Evolutionary conservation across 2,329 filamentous ascomycete species (phyloP).

Genomic region (Byssothecium circinans): DNA sequence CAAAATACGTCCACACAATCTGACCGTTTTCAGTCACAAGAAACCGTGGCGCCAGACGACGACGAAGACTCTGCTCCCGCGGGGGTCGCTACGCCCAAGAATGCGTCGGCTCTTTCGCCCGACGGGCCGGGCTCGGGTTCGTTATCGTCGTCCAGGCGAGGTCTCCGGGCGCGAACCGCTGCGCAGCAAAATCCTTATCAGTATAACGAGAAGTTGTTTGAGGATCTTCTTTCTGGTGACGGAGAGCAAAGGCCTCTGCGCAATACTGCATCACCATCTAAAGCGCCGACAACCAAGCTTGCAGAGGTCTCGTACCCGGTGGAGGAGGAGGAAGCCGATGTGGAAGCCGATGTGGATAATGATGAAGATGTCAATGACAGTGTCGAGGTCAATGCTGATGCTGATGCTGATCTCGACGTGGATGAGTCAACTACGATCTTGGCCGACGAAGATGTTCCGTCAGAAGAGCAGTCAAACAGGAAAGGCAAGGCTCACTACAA

Average conservation of each 20-base stretch:
- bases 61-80: constrained; percentile 11
- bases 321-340: constrained; percentile 6
- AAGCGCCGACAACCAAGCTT: constrained; percentile 9
- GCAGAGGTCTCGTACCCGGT: constrained; percentile 11
- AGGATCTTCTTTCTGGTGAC: constrained; percentile 18
- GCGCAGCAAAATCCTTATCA: constrained; percentile 41
- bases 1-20: neutral
- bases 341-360: constrained; percentile 2
- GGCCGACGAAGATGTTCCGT: constrained; percentile 4
- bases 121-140: constrained; percentile 17
- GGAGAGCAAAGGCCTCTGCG: neutral
- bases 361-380: too few species aligned
- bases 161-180: constrained; percentile 36
- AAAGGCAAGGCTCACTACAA: constrained; percentile 27
- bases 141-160: constrained; percentile 29
- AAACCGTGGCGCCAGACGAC: constrained; percentile 12
- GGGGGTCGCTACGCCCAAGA: constrained; percentile 8
- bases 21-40: constrained; percentile 24
- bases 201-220: constrained; percentile 37
- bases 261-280: constrained; percentile 5
- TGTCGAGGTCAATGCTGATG: too few species aligned
- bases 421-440: too few species aligned
- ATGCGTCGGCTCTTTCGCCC: constrained; percentile 22
- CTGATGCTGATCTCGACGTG: too few species aligned
- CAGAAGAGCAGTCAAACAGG: constrained; percentile 1